Evolutionary conservation across 73 alveolate species (phyloP).

Genomic region (Paramecium octaurelia): DNA sequence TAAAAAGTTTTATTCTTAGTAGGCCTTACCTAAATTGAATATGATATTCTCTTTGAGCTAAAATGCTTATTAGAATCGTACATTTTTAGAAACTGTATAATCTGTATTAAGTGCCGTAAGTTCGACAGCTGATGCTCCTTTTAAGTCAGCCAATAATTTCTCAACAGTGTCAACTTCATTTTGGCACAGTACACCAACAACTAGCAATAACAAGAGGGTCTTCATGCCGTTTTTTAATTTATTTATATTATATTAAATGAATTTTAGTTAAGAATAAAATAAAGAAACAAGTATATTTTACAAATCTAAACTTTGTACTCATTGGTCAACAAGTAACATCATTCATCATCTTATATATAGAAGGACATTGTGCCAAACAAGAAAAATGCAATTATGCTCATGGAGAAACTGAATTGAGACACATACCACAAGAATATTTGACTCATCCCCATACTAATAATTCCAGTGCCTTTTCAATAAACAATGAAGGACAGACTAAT

Average conservation of each 20-base stretch:
- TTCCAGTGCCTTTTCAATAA: neutral
- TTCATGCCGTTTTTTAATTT: constrained; percentile 37
- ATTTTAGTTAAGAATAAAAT: neutral
- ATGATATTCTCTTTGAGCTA: constrained; percentile 13
- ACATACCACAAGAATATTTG: constrained; percentile 16
- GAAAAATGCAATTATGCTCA: constrained; percentile 40
- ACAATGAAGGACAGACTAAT: constrained; percentile 24
- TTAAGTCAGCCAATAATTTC: constrained; percentile 32
- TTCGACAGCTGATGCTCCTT: constrained; percentile 40
- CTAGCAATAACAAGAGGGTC: neutral
- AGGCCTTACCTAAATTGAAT: constrained; percentile 8
- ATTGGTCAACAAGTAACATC: neutral
- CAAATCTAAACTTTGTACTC: constrained; percentile 14
- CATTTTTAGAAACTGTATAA: constrained; percentile 31
- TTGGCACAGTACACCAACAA: neutral
- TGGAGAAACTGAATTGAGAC: constrained; percentile 15
- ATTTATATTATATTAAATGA: neutral
- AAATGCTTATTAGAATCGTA: neutral
- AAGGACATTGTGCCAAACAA: constrained; percentile 26
- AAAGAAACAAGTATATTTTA: neutral
- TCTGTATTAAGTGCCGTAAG: constrained; percentile 2
- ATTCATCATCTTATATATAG: neutral
- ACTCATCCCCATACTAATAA: constrained; percentile 35
- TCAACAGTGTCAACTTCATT: constrained; percentile 25
- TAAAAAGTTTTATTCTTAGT: neutral